A percentile compares a stretch with the other conserved stretches of the same genome.
Evolutionary conservation across 2,329 filamentous ascomycete species (phyloP).

Genomic region (Colletotrichum abscissum): DNA sequence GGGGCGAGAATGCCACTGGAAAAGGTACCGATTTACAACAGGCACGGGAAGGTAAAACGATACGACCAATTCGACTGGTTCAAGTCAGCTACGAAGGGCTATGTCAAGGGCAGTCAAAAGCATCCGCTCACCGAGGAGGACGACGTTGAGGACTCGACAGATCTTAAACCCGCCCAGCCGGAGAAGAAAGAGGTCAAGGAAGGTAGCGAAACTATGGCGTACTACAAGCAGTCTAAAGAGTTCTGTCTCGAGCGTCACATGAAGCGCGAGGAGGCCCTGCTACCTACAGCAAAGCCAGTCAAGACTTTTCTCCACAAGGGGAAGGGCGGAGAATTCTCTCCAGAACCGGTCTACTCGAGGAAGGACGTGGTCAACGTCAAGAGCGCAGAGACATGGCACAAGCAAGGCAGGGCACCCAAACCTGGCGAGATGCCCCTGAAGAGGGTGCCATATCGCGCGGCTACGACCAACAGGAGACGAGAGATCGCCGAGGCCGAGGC

Average conservation of each 20-base stretch:
- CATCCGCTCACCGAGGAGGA: conserved; percentile 76
- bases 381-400: conserved; percentile 96
- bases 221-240: conserved; percentile 87
- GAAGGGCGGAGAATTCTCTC: conserved; percentile 78
- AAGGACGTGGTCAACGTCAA: conserved; percentile 87
- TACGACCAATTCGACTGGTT: conserved; percentile 92
- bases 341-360: conserved; percentile 84
- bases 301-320: conserved; percentile 80
- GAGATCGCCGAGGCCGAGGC: conserved; percentile 90
- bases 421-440: conserved; percentile 82
- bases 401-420: conserved; percentile 85
- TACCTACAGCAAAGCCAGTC: conserved; percentile 74
- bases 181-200: conserved; percentile 80
- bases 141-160: conserved; percentile 80
- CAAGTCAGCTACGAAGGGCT: conserved; percentile 80
- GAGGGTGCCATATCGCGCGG: conserved; percentile 87
- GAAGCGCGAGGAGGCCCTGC: conserved; percentile 89
- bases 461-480: conserved; percentile 86
- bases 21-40: conserved; percentile 84
- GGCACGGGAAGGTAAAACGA: conserved; percentile 79
- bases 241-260: conserved; percentile 89
- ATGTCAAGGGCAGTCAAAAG: conserved; percentile 62
- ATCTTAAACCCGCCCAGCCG: conserved; percentile 78
- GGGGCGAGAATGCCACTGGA: conserved; percentile 82
- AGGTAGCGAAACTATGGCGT: conserved; percentile 85